Percentiles rank a stretch among this genome's conserved stretches.
phyloP scores from a whole-genome alignment of 208 protist species.

The Trypanosoma brucei region DNA sequence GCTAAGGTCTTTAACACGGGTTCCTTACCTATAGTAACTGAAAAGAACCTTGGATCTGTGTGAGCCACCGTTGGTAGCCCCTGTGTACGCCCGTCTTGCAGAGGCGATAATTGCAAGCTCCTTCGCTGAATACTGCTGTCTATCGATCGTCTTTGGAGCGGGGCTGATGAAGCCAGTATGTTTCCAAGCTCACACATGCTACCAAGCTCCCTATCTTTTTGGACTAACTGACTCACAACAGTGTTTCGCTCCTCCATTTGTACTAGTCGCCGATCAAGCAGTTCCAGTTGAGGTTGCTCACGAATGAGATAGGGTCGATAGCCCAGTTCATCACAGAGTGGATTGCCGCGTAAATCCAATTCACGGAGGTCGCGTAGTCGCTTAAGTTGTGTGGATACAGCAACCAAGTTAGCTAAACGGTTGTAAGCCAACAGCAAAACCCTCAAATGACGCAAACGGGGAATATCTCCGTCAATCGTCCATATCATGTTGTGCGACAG shows the following conservation, averaged over 20 bases:
- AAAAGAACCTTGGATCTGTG: no score
- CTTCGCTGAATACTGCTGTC: no score
- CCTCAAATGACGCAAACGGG: constrained; percentile 33
- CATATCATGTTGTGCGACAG: constrained; percentile 23
- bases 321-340: constrained; percentile 44
- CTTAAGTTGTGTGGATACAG: constrained; percentile 30
- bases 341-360: constrained; percentile 70
- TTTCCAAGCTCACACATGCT: neutral
- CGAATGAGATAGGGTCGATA: constrained; percentile 65
- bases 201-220: neutral
- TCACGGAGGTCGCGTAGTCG: constrained; percentile 43
- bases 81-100: no score
- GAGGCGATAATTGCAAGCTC: no score
- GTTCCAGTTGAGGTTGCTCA: constrained; percentile 54
- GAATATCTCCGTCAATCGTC: constrained; percentile 16
- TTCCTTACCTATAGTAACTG: no score
- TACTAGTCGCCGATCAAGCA: constrained; percentile 58
- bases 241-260: constrained; percentile 45
- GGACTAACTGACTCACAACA: constrained; percentile 15
- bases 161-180: neutral
- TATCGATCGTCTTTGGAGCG: no score
- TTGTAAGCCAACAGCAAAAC: constrained; percentile 65
- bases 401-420: constrained; percentile 38
- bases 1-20: neutral
- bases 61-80: no score